A percentile compares a stretch with the other conserved stretches of the same genome.
phyloP scores from a whole-genome alignment of 306 rosid genomes.

The Cucurbita argyrosperma region DNA sequence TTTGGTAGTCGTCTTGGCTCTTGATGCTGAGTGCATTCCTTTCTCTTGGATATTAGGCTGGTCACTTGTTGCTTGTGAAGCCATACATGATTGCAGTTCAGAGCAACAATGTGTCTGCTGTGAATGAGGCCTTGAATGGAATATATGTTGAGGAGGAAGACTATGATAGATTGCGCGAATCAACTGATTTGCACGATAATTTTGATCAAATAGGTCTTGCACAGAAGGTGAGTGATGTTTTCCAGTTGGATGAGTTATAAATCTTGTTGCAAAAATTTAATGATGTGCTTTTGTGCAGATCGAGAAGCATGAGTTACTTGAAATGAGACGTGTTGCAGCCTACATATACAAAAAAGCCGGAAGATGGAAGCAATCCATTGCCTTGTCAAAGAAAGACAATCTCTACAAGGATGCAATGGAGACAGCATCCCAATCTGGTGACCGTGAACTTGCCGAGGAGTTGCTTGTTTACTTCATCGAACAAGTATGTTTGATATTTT shows the following conservation, averaged over 20 bases:
- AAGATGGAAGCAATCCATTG: conserved; percentile 99
- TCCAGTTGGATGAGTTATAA: background rate
- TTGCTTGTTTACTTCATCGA: conserved; percentile 90
- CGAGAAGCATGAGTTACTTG: conserved; percentile 94
- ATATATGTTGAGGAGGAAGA: conserved; percentile 98
- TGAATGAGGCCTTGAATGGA: conserved; percentile 93
- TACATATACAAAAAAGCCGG: conserved; percentile 97
- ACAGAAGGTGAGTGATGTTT: conserved; percentile 45
- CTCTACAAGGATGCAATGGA: conserved; percentile 99
- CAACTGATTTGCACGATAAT: conserved; percentile 94
- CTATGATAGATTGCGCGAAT: conserved; percentile 92
- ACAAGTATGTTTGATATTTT: conserved; percentile 32
- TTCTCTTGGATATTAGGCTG: conserved; percentile 44
- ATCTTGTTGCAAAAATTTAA: conserved; percentile 11
- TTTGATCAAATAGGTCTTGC: conserved; percentile 98
- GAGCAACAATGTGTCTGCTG: conserved; percentile 95
- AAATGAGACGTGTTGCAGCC: conserved; percentile 99
- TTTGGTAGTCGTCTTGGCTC: background rate
- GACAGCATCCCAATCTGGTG: conserved; percentile 97
- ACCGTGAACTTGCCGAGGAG: conserved; percentile 96
- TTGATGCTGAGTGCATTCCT: background rate
- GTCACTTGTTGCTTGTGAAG: conserved; percentile 90
- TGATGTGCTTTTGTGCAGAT: conserved; percentile 40
- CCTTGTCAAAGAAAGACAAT: conserved; percentile 92
- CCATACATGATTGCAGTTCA: conserved; percentile 99